Base-by-base conservation (phyloP, 768 basidiomycete genomes). In the Agrocybe praecox region DNA sequence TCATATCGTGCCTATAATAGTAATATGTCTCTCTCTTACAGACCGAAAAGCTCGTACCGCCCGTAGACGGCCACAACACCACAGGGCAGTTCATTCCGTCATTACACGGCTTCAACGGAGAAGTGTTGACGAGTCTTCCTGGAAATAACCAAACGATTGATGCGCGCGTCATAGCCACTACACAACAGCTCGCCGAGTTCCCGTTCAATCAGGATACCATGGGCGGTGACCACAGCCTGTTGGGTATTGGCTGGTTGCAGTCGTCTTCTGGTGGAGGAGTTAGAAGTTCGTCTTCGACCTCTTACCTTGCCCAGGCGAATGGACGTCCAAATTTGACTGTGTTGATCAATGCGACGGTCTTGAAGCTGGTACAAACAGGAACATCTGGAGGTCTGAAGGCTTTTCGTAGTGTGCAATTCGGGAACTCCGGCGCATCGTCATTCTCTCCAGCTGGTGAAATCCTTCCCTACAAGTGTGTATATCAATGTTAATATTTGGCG, bases 181-280 rank as follows among this genome's bases (percentile, higher is more conserved):
- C 75, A 0, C 33, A 67, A 26, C 66, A 77, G 50, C 58, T 74
- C 6, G 43, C 67, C 0, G 62, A 74, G 23, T 78, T 74, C 60
- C 68, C 72, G 0, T 76, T 70, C 60, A 72, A 70, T 45, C 52
- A 64, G 11, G 76, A 78, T 56, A 71, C 64, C 33, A 70, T 69
- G 51, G 69, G 67, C 5, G 74, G 73, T 2, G 60, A 68, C 34
- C 63, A 63, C 7, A 34, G 61, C 48, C 52, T 69, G 2, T 62
- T 75, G 9, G 74, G 74, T n/a, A 57, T 76, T 18, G 72, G 74
- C 60, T 78, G 74, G 69, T 58, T 64, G 7, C 72, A 72, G 49
- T 55, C 69, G 8, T 68, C 73, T 1, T 67, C 74, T 23, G 70
- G 70, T 8, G 58, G 60, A 15, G 71, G 70, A 8, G 57, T 62